These are phyloP conservation scores for Aspergillus avenaceus DNA, from an alignment of 495 filamentous ascomycete species.

Conservation along the genomic window DNA sequence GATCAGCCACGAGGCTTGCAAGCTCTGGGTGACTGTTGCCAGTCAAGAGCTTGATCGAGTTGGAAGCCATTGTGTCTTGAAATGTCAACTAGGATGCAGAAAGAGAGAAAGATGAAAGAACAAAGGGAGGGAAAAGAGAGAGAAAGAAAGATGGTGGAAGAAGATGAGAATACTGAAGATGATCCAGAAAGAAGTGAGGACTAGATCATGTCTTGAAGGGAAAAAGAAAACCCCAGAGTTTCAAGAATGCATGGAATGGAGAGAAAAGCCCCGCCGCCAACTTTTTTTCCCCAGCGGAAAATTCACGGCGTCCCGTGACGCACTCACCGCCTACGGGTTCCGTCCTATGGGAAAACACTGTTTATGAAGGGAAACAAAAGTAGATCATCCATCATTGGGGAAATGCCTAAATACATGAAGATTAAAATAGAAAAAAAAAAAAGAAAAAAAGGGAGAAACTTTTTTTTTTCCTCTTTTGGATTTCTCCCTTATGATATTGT, in stretches of 20 bases:
- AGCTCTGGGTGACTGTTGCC: slow-evolving; percentile 94
- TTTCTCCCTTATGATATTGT: no score
- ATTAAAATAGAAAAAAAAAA: slow-evolving; percentile 10
- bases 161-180: not conserved
- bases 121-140: not conserved
- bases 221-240: not conserved
- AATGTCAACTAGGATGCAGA: not conserved
- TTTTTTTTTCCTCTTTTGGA: no score
- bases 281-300: slow-evolving; percentile 28
- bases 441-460: slow-evolving; percentile 4
- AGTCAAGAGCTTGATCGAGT: slow-evolving; percentile 94
- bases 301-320: slow-evolving; percentile 32
- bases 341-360: no score
- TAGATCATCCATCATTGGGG: no score
- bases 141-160: not conserved
- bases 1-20: slow-evolving; percentile 83
- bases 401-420: slow-evolving; percentile 27
- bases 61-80: slow-evolving; percentile 58
- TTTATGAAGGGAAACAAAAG: no score
- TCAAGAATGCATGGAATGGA: not conserved
- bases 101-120: not conserved
- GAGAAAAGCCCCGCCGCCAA: slow-evolving; percentile 19
- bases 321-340: slow-evolving; percentile 24
- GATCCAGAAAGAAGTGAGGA: not conserved
- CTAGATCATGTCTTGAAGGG: not conserved